Percentiles rank a stretch among this genome's conserved stretches.
Evolutionary conservation across 2,329 filamentous ascomycete species (phyloP).

Genomic region (Xylaria sp.): DNA sequence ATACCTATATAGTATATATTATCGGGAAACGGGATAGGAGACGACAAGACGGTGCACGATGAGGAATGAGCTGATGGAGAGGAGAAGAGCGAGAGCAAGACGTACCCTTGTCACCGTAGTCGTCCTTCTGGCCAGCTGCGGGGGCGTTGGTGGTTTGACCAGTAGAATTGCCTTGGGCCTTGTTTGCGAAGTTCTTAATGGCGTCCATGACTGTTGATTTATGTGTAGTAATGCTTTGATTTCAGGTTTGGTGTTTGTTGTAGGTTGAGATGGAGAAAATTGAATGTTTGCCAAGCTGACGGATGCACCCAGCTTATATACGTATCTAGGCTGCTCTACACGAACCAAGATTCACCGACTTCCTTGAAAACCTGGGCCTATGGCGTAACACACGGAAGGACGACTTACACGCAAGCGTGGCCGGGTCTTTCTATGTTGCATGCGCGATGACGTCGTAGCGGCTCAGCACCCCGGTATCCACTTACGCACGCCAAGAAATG

Average conservation of each 20-base stretch:
- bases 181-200: constrained; percentile 46
- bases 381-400: constrained; percentile 4
- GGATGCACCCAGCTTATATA: background rate
- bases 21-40: background rate
- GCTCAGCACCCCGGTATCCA: background rate
- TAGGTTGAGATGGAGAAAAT: background rate
- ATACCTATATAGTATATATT: background rate
- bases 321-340: background rate
- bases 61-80: background rate
- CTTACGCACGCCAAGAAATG: constrained; percentile 3
- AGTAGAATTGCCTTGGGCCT: constrained; percentile 26
- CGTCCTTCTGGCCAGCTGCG: constrained; percentile 45
- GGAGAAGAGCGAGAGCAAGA: background rate
- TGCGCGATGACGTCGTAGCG: constrained; percentile 4
- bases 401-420: constrained; percentile 1
- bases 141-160: constrained; percentile 21
- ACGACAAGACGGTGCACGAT: background rate
- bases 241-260: background rate
- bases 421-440: background rate
- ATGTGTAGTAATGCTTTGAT: background rate
- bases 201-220: constrained; percentile 41
- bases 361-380: background rate
- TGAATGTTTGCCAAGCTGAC: background rate
- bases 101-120: constrained; percentile 51
- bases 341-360: background rate